Evolutionary conservation across 495 filamentous ascomycete species (phyloP), one percentile per base, ranked within the genome.

Genomic region (Penicilliopsis zonata): DNA sequence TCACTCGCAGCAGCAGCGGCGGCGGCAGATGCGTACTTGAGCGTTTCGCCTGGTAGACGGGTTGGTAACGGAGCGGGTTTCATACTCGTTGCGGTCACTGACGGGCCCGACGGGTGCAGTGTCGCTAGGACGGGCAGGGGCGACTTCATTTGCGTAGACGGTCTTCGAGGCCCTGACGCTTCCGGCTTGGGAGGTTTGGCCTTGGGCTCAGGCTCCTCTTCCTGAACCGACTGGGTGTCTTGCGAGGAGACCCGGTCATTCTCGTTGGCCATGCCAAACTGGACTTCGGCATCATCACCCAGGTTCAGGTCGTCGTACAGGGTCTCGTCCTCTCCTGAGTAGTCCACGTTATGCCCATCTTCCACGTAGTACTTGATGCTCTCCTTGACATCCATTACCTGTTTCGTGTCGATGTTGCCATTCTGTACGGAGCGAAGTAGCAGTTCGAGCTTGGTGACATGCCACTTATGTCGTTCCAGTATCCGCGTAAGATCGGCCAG

Each of bases 21-120:
- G 0, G 90, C 90, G 0, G 90, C 90, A 13, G 90, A 94, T 18
- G 92, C 90, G 52, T 96, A 96, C 56, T 95, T 95, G 42, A 96
- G 63, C 0, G 82, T 82, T 50, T 96, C 88, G 19, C 84, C 86
- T 15, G 86, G 78, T 3, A 82, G 70, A 45, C 86, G 76, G 25
- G 82, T 75, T 5, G 90, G 92, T 44, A 84, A 46, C 9, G 88
- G 80, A 9, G 92, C 90, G 12, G 90, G 87, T 56, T 96, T 98
- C 90, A 96, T 70, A 42, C 73, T 70, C 47, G 73, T 84, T 33
- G 67, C 69, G 32, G 76, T 65, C 42, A 55, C 78, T 1, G 80
- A 61, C 29, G 77, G 55, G 5, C 55, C 52, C 14, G 59, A 49
- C 29, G 59, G 54, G 37, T 56, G 57, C 32, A 96, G 62, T 9